Evolutionary conservation across 192 early-diverging fungal species (phyloP).

Genomic region (Coemansia sp.): DNA sequence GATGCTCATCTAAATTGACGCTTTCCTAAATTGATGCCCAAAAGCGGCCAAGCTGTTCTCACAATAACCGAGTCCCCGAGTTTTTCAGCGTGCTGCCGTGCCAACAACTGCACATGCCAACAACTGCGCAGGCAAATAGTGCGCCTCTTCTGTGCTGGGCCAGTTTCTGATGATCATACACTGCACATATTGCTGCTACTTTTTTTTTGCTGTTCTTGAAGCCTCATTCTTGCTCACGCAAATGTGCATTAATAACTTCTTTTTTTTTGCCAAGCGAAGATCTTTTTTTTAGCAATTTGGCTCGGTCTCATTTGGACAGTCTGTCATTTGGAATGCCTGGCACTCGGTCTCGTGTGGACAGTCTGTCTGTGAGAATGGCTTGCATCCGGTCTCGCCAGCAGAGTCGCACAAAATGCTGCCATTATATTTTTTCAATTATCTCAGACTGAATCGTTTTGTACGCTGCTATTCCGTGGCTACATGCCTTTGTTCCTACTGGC

Average conservation of each 20-base stretch:
- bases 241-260: not conserved
- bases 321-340: no score
- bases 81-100: not conserved
- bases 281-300: not conserved
- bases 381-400: no score
- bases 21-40: slow-evolving; percentile 1
- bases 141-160: not conserved
- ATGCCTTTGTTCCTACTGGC: not conserved
- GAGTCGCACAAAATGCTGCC: no score
- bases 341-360: no score
- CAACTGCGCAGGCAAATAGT: slow-evolving; percentile 1
- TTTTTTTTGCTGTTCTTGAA: slow-evolving; percentile 1
- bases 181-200: not conserved
- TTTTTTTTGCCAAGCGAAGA: not conserved
- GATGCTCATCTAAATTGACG: not conserved
- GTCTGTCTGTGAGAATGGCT: no score
- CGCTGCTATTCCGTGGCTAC: not conserved
- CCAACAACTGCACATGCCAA: not conserved
- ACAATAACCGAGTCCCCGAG: not conserved
- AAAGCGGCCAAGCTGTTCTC: not conserved
- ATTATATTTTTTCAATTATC: no score
- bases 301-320: no score
- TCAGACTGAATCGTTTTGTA: no score
- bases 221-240: not conserved
- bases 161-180: not conserved